phyloP scores from a whole-genome alignment of 1,139 yeast species.

The Kluyveromyces sp. region DNA sequence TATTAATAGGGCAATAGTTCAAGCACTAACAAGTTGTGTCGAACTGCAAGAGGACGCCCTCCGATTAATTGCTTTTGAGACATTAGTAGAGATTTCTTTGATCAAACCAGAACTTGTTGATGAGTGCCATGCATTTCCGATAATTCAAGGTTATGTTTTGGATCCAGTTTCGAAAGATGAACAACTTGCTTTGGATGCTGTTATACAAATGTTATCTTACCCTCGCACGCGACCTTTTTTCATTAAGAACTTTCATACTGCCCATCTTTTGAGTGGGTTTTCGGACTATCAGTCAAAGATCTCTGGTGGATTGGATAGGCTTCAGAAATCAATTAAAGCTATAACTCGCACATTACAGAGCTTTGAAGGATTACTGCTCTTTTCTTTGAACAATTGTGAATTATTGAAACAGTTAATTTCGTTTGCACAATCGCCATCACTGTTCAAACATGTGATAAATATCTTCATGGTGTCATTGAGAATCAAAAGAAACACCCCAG shows the following conservation, averaged over 20 bases:
- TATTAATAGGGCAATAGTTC: constrained; percentile 58
- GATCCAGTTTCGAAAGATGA: constrained; percentile 53
- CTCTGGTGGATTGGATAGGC: constrained; percentile 43
- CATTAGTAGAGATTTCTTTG: constrained; percentile 62
- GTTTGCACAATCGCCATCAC: constrained; percentile 50
- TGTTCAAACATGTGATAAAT: constrained; percentile 5
- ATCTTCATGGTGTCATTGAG: background rate
- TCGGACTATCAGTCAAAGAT: constrained; percentile 46
- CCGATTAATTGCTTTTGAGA: constrained; percentile 52
- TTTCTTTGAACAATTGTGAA: constrained; percentile 51
- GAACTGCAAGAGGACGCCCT: constrained; percentile 56
- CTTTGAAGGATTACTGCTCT: constrained; percentile 71
- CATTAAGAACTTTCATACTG: constrained; percentile 55
- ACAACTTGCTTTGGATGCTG: constrained; percentile 46
- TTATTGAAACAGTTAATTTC: constrained; percentile 53
- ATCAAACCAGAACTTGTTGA: constrained; percentile 56
- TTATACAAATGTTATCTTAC: constrained; percentile 53
- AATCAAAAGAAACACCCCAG: constrained; percentile 2
- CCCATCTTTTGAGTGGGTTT: constrained; percentile 57
- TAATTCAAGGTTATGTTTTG: constrained; percentile 49
- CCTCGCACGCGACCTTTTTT: constrained; percentile 52
- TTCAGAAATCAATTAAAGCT: constrained; percentile 58
- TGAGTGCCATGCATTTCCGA: constrained; percentile 58
- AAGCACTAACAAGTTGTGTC: constrained; percentile 65
- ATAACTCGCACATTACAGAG: constrained; percentile 57